Evolutionary conservation across 1,284 basidiomycete species (phyloP), one percentile per base, ranked within the genome.

Genomic region (Pterula multifida): DNA sequence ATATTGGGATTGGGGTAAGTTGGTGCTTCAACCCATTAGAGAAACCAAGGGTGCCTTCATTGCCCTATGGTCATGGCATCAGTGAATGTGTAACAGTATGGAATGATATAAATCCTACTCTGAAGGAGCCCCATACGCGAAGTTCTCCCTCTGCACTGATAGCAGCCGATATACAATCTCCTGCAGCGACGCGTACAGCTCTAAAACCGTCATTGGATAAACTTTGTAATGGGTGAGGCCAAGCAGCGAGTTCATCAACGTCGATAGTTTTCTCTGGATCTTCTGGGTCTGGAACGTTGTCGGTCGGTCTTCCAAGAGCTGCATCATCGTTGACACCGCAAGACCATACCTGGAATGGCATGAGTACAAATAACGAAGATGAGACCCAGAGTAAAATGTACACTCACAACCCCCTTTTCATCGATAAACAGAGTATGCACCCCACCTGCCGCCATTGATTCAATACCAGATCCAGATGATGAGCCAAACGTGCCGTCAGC

Each of bases 251-350:
- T 49, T 85, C 80, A 56, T 94, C 90, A n/a, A 80, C 68, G 54
- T 85, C 81, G 50, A 88, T 64, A 53, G 73, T 73, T 45, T 72
- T 62, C 9, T 67, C 75, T 3, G 78, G 74, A 48, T 81, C 75
- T 22, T 77, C 68, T 45, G 81, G 79, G 60, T 90, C 79, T 6
- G 81, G 76, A 35, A 87, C 73, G 51, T 85, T 76, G 49, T 74
- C 69, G 1, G 90, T 93, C 53, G 78, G 65, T 52, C 91, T 79
- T n/a, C 94, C 93, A 23, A 97, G 76, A 36, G 90, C 87, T 49
- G 89, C 92, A 58, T 91, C 86, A 63, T 97, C 93, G 63, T 97
- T 96, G 55, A 90, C 83, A 45, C 92, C 92, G 67, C 86, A 93
- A 6, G 87, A 85, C 79, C 86, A 88, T 21, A 90, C 70, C 88